Evolutionary conservation across 1,284 basidiomycete genomes (phyloP).

Genomic region (Puccinia polysora): DNA sequence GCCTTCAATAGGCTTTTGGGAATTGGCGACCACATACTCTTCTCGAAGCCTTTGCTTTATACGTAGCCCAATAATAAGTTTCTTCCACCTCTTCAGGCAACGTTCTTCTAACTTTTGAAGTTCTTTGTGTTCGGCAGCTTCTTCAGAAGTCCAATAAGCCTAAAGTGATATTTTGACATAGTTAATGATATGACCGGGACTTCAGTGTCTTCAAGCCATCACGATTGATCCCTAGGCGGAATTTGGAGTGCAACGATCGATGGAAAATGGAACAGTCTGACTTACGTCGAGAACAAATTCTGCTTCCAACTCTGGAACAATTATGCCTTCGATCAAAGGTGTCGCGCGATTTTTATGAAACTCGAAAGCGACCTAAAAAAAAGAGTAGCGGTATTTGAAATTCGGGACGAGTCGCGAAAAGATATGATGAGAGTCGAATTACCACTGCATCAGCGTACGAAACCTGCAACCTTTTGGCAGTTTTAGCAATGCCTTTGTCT

Average conservation of each 20-base stretch:
- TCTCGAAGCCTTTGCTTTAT: slow-evolving; percentile 75
- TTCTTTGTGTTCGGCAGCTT: slow-evolving; percentile 71
- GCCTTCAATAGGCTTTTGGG: slow-evolving; percentile 19
- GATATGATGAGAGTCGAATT: slow-evolving; percentile 50
- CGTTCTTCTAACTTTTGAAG: slow-evolving; percentile 70
- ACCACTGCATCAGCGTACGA: slow-evolving; percentile 91
- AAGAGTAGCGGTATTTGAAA: background rate
- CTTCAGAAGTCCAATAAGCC: slow-evolving; percentile 79
- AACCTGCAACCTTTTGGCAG: slow-evolving; percentile 78
- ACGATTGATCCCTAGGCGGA: background rate
- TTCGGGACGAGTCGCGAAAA: background rate
- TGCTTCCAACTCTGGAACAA: slow-evolving; percentile 77
- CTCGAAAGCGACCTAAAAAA: slow-evolving; percentile 76
- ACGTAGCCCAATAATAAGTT: slow-evolving; percentile 78
- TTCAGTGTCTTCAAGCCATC: too few relatives aligned
- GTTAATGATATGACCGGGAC: background rate
- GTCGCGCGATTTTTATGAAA: slow-evolving; percentile 84
- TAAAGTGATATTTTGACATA: slow-evolving; percentile 50
- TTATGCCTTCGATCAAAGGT: slow-evolving; percentile 79
- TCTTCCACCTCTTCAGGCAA: slow-evolving; percentile 80
- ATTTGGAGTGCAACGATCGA: background rate
- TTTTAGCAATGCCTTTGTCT: slow-evolving; percentile 73
- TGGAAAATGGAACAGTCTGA: background rate
- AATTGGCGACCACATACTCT: slow-evolving; percentile 60
- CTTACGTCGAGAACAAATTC: slow-evolving; percentile 69